Evolutionary conservation across 257 asterid genomes (phyloP).

Genomic region (Henckelia pumila): DNA sequence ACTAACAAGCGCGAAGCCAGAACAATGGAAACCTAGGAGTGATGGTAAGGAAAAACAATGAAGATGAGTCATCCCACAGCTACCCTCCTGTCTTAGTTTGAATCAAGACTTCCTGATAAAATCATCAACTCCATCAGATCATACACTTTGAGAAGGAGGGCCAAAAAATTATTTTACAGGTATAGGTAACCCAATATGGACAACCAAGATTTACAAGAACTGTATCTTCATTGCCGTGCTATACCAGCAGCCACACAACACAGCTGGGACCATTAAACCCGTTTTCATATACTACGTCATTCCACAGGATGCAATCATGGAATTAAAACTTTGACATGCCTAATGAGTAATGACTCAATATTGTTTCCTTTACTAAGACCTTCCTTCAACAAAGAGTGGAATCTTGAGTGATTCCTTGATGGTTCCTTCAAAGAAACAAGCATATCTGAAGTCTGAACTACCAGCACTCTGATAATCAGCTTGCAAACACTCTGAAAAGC

Average conservation of each 20-base stretch:
- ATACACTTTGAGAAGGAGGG: too few relatives aligned
- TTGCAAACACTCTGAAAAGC: not conserved
- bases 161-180: too few relatives aligned
- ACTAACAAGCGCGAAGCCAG: not conserved
- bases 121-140: too few relatives aligned
- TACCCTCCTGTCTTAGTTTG: not conserved
- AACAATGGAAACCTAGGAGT: not conserved
- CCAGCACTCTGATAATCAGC: not conserved
- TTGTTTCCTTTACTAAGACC: not conserved
- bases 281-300: not conserved
- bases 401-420: not conserved
- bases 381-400: not conserved
- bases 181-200: too few relatives aligned
- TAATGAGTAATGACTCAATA: too few relatives aligned
- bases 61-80: not conserved
- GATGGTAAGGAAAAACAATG: not conserved
- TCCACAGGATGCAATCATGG: not conserved
- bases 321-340: not conserved
- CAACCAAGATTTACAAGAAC: too few relatives aligned
- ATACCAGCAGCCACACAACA: not conserved
- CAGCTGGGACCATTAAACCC: not conserved
- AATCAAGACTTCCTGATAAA: too few relatives aligned
- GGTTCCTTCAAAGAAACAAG: not conserved
- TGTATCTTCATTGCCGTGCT: not conserved
- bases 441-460: not conserved